These are phyloP conservation scores for Gaultheria prostrata DNA, from an alignment of 148 eudicot species.

Conservation along the genomic window DNA sequence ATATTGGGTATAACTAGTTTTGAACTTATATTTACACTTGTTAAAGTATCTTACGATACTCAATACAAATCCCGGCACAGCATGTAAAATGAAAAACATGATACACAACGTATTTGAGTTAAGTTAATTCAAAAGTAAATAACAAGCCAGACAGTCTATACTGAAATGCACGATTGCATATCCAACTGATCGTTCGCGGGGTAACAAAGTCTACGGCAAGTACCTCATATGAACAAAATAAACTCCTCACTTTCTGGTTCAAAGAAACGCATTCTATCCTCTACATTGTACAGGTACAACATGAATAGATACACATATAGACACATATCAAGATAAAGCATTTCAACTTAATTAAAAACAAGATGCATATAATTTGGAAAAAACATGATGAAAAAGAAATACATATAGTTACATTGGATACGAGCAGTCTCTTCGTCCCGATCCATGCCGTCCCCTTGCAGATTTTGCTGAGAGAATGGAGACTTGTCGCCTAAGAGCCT, in stretches of 20 bases:
- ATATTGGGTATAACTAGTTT: no score
- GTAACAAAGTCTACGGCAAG: neutral
- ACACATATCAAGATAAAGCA: neutral
- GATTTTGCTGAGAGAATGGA: constrained; percentile 86
- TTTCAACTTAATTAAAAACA: no score
- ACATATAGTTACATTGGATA: constrained; percentile 59
- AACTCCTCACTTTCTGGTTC: neutral
- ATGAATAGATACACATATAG: neutral
- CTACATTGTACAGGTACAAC: no score
- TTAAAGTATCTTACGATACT: no score
- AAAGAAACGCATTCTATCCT: neutral
- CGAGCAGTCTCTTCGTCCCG: constrained; percentile 95
- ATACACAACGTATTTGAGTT: no score
- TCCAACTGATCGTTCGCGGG: neutral
- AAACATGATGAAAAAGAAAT: neutral
- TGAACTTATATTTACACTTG: no score
- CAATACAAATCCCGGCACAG: no score
- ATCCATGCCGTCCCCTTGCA: constrained; percentile 85
- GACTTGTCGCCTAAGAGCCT: constrained; percentile 91
- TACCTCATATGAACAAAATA: neutral
- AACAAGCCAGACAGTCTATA: neutral
- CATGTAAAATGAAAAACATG: no score
- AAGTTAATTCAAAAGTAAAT: neutral
- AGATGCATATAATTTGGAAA: neutral
- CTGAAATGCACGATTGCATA: neutral